These are phyloP conservation scores for Macrotyloma uniflorum DNA, from an alignment of 306 rosid genomes.

Conservation along the genomic window DNA sequence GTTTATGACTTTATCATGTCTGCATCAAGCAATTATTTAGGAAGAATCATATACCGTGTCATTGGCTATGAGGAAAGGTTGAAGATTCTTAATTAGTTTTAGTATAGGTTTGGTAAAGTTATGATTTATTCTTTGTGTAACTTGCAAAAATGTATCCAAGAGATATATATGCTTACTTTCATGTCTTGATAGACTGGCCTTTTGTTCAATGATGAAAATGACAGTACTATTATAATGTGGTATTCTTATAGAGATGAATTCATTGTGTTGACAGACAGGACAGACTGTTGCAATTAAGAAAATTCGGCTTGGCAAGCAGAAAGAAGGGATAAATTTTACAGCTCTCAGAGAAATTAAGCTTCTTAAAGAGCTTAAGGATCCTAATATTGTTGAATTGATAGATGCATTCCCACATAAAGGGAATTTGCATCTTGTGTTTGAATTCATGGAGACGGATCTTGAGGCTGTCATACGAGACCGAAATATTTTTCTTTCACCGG, in stretches of 20 bases:
- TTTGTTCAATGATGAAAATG: constrained; percentile 23
- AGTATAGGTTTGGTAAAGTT: constrained; percentile 14
- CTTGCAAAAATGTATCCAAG: background rate
- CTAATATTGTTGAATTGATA: constrained; percentile 77
- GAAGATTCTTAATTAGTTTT: constrained; percentile 8
- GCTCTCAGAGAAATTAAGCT: constrained; percentile 88
- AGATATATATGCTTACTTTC: background rate
- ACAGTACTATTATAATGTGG: background rate
- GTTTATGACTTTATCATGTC: constrained; percentile 3
- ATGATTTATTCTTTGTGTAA: background rate
- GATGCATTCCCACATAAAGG: constrained; percentile 90
- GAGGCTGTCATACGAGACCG: constrained; percentile 92
- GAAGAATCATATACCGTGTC: background rate
- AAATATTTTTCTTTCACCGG: constrained; percentile 84
- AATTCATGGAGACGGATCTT: constrained; percentile 96
- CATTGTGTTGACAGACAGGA: constrained; percentile 73
- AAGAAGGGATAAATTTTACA: constrained; percentile 92
- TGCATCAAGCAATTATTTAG: background rate
- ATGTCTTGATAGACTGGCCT: background rate
- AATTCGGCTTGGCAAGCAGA: constrained; percentile 94
- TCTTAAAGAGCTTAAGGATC: constrained; percentile 80
- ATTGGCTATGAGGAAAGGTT: constrained; percentile 14
- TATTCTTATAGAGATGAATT: constrained; percentile 20
- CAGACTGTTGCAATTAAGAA: constrained; percentile 93
- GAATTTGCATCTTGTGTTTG: constrained; percentile 90